Evolutionary conservation across 2,329 filamentous ascomycete species (phyloP), one percentile per base, ranked within the genome.

Genomic region (Cladophialophora immunda): DNA sequence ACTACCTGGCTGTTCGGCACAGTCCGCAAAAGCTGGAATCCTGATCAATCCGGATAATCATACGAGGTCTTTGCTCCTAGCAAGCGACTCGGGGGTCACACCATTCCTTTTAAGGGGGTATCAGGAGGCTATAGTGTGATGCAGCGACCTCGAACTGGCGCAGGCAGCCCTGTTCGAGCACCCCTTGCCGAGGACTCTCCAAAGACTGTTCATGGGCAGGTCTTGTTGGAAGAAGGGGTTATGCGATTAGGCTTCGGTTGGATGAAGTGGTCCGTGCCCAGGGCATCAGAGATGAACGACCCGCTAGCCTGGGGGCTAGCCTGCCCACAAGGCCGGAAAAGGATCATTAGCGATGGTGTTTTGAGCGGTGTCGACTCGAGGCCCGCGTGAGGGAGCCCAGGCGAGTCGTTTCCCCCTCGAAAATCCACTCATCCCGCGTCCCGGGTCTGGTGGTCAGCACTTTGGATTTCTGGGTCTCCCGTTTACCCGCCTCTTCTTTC

Each of bases 281-380:
- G 22, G 22, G 29, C 17, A 4, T 27, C 30, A 25, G 45, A 50
- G 19, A 25, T 30, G 19, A 27, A 15, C 3, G 29, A 45, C 38
- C 34, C 47, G 45, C 19, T 59, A 59, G 57, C 25, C 30, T 22
- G 36, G 38, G 38, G 57, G 19, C 57, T 59, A 59, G 57, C 57
- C 22, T 32, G 25, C 25, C 25, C 17, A 13, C 3, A 30, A 41
- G 25, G 36, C 17, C 29, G 29, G 41, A 53, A 29, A 29, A 38
- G 9, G 58, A 25, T 25, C 45, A n/a, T 22, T 38, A 8, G 29
- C 13, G 55, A 25, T 22, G 29, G 22, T 54, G 30, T 25, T 59
- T 32, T 17, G 45, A 34, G 52, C 52, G 8, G 22, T 50, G 13
- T 55, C n/a, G 25, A 30, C 15, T 34, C 25, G 7, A 30, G 22